Base-by-base conservation (phyloP, 164 flowering plant genomes). In the Macadamia tetraphylla region DNA sequence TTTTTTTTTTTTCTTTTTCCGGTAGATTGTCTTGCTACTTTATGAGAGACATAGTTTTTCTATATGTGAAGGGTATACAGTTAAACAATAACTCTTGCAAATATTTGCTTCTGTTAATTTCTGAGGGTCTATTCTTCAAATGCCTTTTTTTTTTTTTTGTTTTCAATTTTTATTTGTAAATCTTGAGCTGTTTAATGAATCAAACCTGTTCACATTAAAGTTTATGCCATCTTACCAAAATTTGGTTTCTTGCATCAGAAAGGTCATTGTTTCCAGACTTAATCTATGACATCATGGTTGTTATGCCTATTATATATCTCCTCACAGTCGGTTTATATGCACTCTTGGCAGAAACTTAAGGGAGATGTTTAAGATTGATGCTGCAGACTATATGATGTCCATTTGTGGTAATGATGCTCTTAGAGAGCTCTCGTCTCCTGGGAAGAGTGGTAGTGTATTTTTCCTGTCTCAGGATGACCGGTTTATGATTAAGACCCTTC, bases 391-490 rank as follows among this genome's bases (percentile, higher is more conserved):
- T 70, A 89, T 89, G 97, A 67, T 89, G 63, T 89, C 94, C 58
- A 91, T 91, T 56, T 91, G 97, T 64, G 97, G 92, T 6, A 80
- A 85, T 80, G 94, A 86, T 76, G 89, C 97, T 14, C 86, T 91
- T 6, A 79, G 92, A 42, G 94, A 87, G 81, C 84, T 91, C 43
- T 87, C 97, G 31, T 91, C 97, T 17, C 97, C 97, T 0, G 97
- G 97, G 48, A 91, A 91, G 77, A 91, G 97, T 83, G 94, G 97
- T 68, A 87, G 97, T 74, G 80, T 82, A 75, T 91, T 91, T 75
- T 91, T 88, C 78, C 71, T 91, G 14, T 89, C 97, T 15, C 92
- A 87, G 71, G 98, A 92, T 75, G 98, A 92, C 63, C 81, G 96
- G 53, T 92, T 88, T 76, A 92, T 92, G 92, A 92, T 92, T 55